Evolutionary conservation across 208 protist species (phyloP).

Genomic region (Leishmania arabica): DNA sequence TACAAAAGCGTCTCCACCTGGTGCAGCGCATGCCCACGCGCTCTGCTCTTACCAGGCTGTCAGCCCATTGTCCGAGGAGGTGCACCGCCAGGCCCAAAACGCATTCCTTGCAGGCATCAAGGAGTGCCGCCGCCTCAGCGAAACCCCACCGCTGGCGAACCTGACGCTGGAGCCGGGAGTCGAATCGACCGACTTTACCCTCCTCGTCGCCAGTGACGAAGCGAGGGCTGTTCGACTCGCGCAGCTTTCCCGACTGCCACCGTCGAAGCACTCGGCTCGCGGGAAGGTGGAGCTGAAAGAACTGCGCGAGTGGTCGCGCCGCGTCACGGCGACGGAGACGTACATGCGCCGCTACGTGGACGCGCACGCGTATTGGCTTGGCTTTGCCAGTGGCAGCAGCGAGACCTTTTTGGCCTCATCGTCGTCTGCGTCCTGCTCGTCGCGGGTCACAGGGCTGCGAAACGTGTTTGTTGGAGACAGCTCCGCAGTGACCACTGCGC

Average conservation of each 20-base stretch:
- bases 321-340: slow-evolving; percentile 19
- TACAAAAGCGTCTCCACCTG: not conserved
- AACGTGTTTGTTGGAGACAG: slow-evolving; percentile 77
- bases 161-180: slow-evolving; percentile 33
- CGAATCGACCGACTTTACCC: slow-evolving; percentile 72
- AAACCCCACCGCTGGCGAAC: slow-evolving; percentile 40
- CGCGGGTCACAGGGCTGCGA: slow-evolving; percentile 30
- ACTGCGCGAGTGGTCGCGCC: slow-evolving; percentile 50
- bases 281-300: slow-evolving; percentile 42
- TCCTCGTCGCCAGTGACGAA: slow-evolving; percentile 44
- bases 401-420: slow-evolving; percentile 38
- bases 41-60: not conserved
- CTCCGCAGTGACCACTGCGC: slow-evolving; percentile 51
- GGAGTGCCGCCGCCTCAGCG: slow-evolving; percentile 51
- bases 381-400: slow-evolving; percentile 70
- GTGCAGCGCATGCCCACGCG: not conserved
- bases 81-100: slow-evolving; percentile 29
- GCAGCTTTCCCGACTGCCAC: slow-evolving; percentile 55
- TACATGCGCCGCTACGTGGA: slow-evolving; percentile 78
- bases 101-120: slow-evolving; percentile 58
- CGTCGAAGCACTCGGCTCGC: slow-evolving; percentile 40
- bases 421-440: slow-evolving; percentile 7
- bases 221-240: slow-evolving; percentile 63
- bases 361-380: slow-evolving; percentile 81
- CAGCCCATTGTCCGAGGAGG: slow-evolving; percentile 5